Base-by-base conservation (phyloP, 805 yeast species). In the Candida argentea region DNA sequence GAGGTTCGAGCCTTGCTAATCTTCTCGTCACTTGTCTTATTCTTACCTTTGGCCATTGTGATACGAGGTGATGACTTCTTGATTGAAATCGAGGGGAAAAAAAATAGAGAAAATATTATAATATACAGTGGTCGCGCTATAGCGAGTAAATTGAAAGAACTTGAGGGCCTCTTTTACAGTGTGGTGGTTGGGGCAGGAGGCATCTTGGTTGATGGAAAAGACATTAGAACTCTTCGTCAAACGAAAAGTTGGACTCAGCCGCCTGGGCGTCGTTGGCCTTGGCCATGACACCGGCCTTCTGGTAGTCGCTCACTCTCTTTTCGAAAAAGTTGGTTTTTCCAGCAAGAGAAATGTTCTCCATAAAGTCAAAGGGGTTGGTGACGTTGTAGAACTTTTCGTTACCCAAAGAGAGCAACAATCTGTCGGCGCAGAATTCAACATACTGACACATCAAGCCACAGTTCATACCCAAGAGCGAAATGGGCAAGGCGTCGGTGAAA, bases 241-340 rank as follows among this genome's bases (percentile, higher is more conserved):
- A 79, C 27, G 80, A 64, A 63, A 89, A 87, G 25, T 73, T 71
- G 52, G 65, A 65, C 32, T 66, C 68, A 26, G 57, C 39, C 36
- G 60, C 62, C 36, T 55, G 52, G 36, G 65, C 53, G 44, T 74
- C 71, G 42, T 61, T 58, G 30, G 74, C 57, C 42, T 70, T 68
- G 42, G 94, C 89, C 91, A 89, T 89, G 50, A 89, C 98, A 68
- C 98, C 97, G 34, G 98, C 97, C 68, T 89, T 91, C 67, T 89
- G 98, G 66, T 89, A 89, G 63, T 89, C 98, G 34, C 94, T 82
- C 33, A 89, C 98, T 66, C 98, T 82, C 76, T 89, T 89, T 71
- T 89, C 98, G 54, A 89, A 89, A 76, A 89, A 89, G 70, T 91
- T 89, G 47, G 98, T 89, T 75, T 89, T 89, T 62, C 98, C 98